Base-by-base conservation (phyloP, 345 rosid species). In the Angophora floribunda region DNA sequence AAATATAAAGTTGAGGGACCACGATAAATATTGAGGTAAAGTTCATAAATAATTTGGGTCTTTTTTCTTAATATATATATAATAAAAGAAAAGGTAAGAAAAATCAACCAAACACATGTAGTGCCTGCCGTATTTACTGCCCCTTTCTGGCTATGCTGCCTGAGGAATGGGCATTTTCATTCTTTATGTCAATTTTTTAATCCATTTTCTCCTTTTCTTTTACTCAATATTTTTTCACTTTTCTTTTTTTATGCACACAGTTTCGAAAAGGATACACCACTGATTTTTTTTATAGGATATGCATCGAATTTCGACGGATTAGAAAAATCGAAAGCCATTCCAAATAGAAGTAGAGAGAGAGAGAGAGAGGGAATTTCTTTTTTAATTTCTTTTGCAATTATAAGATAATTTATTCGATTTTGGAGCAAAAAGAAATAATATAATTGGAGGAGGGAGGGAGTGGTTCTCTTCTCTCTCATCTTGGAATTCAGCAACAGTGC, bases 401-500 rank as follows among this genome's bases (percentile, higher is more conserved):
- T 17, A 24, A n/a, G 53, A 61, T 70, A 3, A 50, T 88, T 88
- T 59, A n/a, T 59, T 36, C 67, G 51, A 47, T 47, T 13, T 70
- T 16, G 49, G 88, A 70, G 88, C 88, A 89, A 89, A 87, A 85
- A 88, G 88, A 16, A 90, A 90, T 80, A 89, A 90, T 85, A 9
- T 41, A 41, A 75, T 75, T 36, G 49, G 84, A 9, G 61, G 59
- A 30, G 28, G 24, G 82, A 36, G 3, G 26, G 49, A 41, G 84
- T 75, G 49, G 84, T 16, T 19, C 82, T 70, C 65, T 19, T 10
- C 84, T 75, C 82, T 75, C 49, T 75, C 84, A 41, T 41, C 93
- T 94, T 93, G 97, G 94, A 94, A 92, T 94, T 95, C 92, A 91
- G 92, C 86, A 93, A 92, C 92, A 92, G 95, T 95, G 95, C 93